Evolutionary conservation across 148 eudicot species (phyloP).

Genomic region (Persicaria maculosa): DNA sequence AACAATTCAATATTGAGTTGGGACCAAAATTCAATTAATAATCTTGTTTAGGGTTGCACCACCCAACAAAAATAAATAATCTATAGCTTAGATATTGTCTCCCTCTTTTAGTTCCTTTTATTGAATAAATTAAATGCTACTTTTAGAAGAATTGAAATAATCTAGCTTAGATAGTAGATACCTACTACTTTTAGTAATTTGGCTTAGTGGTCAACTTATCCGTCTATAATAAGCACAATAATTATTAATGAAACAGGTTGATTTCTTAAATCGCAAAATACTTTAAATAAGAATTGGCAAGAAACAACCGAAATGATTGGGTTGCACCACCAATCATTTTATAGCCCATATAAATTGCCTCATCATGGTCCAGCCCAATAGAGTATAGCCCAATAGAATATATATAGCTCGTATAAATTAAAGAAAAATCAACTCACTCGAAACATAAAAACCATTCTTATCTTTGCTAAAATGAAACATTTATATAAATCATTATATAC

Average conservation of each 20-base stretch:
- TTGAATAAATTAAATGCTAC: not conserved
- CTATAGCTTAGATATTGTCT: too few relatives aligned
- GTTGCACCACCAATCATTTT: too few relatives aligned
- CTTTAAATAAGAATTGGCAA: too few relatives aligned
- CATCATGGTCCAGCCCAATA: not conserved
- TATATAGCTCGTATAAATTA: not conserved
- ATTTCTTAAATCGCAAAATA: too few relatives aligned
- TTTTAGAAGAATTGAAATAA: not conserved
- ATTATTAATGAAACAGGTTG: too few relatives aligned
- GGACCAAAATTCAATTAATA: not conserved
- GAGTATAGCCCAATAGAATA: too few relatives aligned
- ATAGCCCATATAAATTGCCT: too few relatives aligned
- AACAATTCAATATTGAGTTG: too few relatives aligned
- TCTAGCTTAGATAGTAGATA: not conserved
- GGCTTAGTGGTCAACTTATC: not conserved
- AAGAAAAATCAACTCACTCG: not conserved
- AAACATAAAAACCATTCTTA: too few relatives aligned
- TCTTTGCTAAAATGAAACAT: not conserved
- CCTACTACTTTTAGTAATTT: not conserved
- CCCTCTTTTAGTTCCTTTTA: not conserved
- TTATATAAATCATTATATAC: not conserved
- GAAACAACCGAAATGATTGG: too few relatives aligned
- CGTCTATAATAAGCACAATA: too few relatives aligned
- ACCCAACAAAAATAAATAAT: too few relatives aligned
- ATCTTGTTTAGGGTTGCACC: not conserved